Evolutionary conservation across 441 rosid species (phyloP).

Genomic region (Eugenia klotzschiana): DNA sequence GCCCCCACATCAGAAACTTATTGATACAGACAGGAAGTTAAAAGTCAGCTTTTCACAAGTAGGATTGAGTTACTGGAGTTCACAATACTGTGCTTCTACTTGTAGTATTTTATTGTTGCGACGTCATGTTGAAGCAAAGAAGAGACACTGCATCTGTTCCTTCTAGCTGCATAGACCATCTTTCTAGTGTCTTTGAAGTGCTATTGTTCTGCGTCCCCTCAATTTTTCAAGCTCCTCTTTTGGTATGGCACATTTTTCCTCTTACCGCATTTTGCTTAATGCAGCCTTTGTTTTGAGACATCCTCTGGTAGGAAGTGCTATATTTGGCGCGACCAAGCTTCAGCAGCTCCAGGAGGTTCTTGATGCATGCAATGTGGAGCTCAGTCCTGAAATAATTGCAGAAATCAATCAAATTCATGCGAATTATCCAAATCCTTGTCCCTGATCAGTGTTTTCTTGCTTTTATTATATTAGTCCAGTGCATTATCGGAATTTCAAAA

Average conservation of each 20-base stretch:
- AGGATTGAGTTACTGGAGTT: not conserved
- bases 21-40: not conserved
- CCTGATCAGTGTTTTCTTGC: slow-evolving; percentile 10
- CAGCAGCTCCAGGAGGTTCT: slow-evolving; percentile 40
- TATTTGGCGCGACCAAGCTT: slow-evolving; percentile 39
- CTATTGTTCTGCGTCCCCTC: not conserved
- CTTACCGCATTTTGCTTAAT: not conserved
- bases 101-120: not conserved
- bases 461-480: not conserved
- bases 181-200: not conserved
- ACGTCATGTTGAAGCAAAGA: not conserved
- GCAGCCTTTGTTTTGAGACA: slow-evolving; percentile 45
- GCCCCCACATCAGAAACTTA: not conserved
- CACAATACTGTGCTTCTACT: not conserved
- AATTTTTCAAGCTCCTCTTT: not conserved
- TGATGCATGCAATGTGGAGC: slow-evolving; percentile 24
- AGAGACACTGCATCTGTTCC: not conserved
- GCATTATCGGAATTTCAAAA: not conserved
- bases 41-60: not conserved
- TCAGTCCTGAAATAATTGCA: slow-evolving; percentile 17
- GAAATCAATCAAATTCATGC: slow-evolving; percentile 35
- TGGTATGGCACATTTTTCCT: not conserved
- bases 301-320: slow-evolving; percentile 41
- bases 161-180: not conserved
- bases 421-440: slow-evolving; percentile 47